Conservation (phyloP, 768 basidiomycete species). For the Hypholoma sublateritium region DNA sequence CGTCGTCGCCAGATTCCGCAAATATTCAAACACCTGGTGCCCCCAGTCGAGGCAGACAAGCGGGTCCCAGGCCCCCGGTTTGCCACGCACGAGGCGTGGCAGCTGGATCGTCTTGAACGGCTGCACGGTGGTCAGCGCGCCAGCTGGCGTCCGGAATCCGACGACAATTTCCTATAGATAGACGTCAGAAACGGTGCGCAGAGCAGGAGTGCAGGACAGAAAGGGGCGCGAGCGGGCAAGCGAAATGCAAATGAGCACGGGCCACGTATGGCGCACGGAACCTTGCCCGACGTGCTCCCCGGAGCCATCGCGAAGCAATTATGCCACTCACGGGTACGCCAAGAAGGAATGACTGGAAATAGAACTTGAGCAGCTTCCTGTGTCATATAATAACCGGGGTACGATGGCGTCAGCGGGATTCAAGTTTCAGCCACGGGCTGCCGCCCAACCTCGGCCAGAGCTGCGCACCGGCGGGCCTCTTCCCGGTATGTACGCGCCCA, state of each 20-base stretch:
- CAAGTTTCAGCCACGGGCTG: constrained; percentile 6
- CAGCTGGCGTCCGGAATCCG: constrained; percentile 82
- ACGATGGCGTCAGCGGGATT: not conserved
- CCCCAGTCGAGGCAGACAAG: constrained; percentile 74
- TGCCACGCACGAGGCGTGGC: constrained; percentile 75
- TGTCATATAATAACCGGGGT: constrained; percentile 4
- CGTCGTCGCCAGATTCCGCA: constrained; percentile 33
- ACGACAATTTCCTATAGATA: constrained; percentile 71
- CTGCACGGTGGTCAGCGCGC: constrained; percentile 63
- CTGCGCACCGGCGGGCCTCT: not conserved
- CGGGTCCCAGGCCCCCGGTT: constrained; percentile 78
- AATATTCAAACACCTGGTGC: constrained; percentile 54
- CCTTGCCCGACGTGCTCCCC: not conserved
- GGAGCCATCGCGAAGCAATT: not conserved
- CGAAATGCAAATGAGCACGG: constrained; percentile 1
- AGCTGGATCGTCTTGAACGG: constrained; percentile 78
- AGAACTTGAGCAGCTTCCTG: constrained; percentile 91
- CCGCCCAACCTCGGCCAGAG: not conserved
- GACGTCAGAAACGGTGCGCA: not conserved
- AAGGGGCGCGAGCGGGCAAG: constrained; percentile 10
- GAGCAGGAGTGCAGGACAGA: not conserved
- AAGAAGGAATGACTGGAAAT: constrained; percentile 88
- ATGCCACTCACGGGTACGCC: constrained; percentile 65
- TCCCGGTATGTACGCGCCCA: not conserved
- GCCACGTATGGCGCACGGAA: not conserved